phyloP scores from a whole-genome alignment of 163 green algal species.

The Chlorella variabilis region DNA sequence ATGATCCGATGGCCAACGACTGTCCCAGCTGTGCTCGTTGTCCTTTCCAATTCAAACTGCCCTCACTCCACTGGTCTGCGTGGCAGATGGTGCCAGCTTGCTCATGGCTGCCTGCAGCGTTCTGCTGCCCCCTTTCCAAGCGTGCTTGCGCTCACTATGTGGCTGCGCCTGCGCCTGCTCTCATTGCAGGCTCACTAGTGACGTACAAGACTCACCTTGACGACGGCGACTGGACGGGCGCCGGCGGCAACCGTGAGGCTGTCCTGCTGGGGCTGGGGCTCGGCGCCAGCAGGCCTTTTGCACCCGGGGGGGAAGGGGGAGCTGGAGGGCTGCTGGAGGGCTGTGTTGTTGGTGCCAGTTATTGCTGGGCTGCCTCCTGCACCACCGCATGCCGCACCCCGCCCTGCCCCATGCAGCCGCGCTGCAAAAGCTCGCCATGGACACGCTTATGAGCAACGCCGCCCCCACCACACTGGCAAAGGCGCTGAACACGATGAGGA shows the following conservation, averaged over 20 bases:
- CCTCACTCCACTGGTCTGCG: too few species aligned
- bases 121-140: too few species aligned
- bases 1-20: too few species aligned
- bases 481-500: background rate
- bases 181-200: background rate
- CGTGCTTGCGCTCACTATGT: too few species aligned
- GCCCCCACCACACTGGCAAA: background rate
- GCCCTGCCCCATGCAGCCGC: background rate
- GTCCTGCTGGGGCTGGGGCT: background rate
- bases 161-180: too few species aligned
- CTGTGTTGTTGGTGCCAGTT: background rate
- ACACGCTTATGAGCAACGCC: background rate
- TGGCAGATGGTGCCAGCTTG: background rate
- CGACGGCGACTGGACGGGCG: slow-evolving; percentile 13
- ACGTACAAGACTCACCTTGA: slow-evolving; percentile 5
- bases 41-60: too few species aligned
- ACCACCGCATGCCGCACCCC: too few species aligned
- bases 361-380: background rate
- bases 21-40: too few species aligned
- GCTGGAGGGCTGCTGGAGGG: too few species aligned
- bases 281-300: too few species aligned
- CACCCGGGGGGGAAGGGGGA: too few species aligned
- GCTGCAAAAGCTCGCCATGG: slow-evolving; percentile 3
- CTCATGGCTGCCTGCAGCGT: too few species aligned
- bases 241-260: background rate